These are phyloP conservation scores for Elongisporangium anandrum DNA, from an alignment of 352 stramenopile genomes.

Conservation along the genomic window DNA sequence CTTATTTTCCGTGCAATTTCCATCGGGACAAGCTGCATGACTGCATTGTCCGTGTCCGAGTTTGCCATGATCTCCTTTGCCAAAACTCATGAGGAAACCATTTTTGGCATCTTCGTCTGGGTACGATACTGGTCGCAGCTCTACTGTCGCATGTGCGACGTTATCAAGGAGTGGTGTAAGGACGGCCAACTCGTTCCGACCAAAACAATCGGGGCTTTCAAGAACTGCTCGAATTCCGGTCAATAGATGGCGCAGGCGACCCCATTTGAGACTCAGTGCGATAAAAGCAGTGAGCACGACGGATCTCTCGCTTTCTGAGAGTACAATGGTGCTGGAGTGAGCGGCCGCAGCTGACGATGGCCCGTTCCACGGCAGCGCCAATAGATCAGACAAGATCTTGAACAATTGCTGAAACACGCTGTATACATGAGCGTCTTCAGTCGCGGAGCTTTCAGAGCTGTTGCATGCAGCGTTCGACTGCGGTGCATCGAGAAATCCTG, in stretches of 20 bases:
- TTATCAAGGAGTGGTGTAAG: conserved; percentile 34
- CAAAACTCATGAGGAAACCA: conserved; percentile 79
- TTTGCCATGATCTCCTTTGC: conserved; percentile 82
- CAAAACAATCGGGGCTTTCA: conserved; percentile 13
- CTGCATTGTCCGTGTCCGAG: conserved; percentile 73
- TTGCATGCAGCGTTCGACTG: conserved; percentile 4
- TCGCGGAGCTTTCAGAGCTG: not conserved
- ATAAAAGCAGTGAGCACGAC: conserved; percentile 46
- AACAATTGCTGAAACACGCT: conserved; percentile 63
- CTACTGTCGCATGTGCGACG: conserved; percentile 23
- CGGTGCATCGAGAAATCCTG: conserved; percentile 26
- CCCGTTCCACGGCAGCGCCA: conserved; percentile 12
- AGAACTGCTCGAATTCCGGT: conserved; percentile 34
- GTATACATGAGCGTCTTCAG: conserved; percentile 2
- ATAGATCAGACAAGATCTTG: conserved; percentile 30
- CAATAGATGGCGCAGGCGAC: conserved; percentile 46
- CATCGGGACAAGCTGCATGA: conserved; percentile 57
- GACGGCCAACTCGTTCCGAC: conserved; percentile 14
- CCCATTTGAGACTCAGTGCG: conserved; percentile 67
- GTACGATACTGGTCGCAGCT: conserved; percentile 15
- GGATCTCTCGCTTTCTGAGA: conserved; percentile 22
- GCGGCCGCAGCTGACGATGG: not conserved
- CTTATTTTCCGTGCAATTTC: conserved; percentile 86
- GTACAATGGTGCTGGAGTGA: not conserved
- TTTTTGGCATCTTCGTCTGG: conserved; percentile 19